A percentile compares a stretch with the other conserved stretches of the same genome.
phyloP scores from a whole-genome alignment of 176 grass and related monocot genomes.

The Cenchrus americanus region DNA sequence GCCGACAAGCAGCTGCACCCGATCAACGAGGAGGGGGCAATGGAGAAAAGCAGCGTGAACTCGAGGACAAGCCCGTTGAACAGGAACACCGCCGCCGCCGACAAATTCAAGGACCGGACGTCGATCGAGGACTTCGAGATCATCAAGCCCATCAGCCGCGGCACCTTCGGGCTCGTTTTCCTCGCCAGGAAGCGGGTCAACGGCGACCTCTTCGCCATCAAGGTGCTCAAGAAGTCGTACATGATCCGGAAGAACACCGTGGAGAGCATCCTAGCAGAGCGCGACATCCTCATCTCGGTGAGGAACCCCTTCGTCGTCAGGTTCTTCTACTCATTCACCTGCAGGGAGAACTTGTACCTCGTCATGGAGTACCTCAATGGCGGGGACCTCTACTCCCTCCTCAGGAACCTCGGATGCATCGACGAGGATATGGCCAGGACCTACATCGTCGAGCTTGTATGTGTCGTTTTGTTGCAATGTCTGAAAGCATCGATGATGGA shows the following conservation, averaged over 20 bases:
- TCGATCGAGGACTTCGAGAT: conserved; percentile 99
- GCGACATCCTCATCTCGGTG: conserved; percentile 88
- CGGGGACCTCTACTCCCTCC: conserved; percentile 90
- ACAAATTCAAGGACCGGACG: conserved; percentile 75
- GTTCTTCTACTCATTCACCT: conserved; percentile 99
- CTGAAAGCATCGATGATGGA: background rate
- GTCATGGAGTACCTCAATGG: conserved; percentile 99
- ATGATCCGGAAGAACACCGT: conserved; percentile 98
- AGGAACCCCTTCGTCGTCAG: conserved; percentile 87
- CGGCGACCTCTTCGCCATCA: conserved; percentile 93
- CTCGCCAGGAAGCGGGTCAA: conserved; percentile 95
- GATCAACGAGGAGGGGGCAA: conserved; percentile 67
- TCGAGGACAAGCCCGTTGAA: conserved; percentile 45
- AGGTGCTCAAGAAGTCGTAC: conserved; percentile 94
- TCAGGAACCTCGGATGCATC: conserved; percentile 86
- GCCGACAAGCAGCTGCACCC: conserved; percentile 47
- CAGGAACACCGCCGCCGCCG: background rate
- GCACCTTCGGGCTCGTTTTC: conserved; percentile 89
- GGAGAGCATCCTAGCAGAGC: conserved; percentile 91
- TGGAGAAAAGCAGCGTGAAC: conserved; percentile 31
- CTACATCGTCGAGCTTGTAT: conserved; percentile 90
- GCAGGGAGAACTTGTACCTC: conserved; percentile 98
- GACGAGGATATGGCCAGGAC: conserved; percentile 94
- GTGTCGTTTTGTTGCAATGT: background rate
- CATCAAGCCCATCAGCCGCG: conserved; percentile 91